phyloP scores from a whole-genome alignment of 495 filamentous ascomycete species.

The Cercophora scortea region DNA sequence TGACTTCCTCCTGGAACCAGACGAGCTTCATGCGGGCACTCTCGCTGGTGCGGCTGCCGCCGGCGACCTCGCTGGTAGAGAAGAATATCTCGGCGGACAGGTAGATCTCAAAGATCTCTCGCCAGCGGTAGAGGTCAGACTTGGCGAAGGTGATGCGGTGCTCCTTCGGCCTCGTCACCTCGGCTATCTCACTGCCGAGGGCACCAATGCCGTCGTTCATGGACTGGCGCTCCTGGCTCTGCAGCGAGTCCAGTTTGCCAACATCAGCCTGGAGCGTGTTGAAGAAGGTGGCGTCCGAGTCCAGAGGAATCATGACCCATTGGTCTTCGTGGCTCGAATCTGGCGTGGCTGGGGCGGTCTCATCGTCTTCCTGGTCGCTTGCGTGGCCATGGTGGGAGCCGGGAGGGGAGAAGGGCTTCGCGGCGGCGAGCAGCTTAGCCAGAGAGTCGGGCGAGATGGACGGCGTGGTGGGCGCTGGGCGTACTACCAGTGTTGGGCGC shows the following conservation, averaged over 20 bases:
- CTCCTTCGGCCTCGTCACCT: slow-evolving; percentile 46
- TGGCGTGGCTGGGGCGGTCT: background rate
- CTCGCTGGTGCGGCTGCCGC: slow-evolving; percentile 46
- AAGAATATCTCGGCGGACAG: slow-evolving; percentile 66
- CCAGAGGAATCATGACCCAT: slow-evolving; percentile 56
- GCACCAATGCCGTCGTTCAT: slow-evolving; percentile 45
- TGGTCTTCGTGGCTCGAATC: background rate
- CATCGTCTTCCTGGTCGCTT: background rate
- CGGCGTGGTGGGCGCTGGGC: slow-evolving; percentile 3
- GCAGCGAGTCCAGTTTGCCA: slow-evolving; percentile 49
- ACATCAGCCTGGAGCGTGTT: slow-evolving; percentile 54
- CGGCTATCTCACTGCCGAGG: slow-evolving; percentile 49
- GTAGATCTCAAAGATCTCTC: slow-evolving; percentile 65
- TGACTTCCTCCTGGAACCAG: slow-evolving; percentile 52
- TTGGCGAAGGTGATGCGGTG: slow-evolving; percentile 36
- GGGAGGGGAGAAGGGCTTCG: background rate
- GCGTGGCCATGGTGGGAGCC: background rate
- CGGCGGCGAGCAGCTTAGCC: background rate
- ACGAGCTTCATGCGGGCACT: slow-evolving; percentile 47
- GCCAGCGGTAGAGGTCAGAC: slow-evolving; percentile 64
- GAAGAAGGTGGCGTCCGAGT: slow-evolving; percentile 63
- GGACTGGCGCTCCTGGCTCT: slow-evolving; percentile 45
- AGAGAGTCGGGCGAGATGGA: background rate
- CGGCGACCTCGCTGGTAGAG: slow-evolving; percentile 53
- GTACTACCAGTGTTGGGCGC: slow-evolving; percentile 20